Percentiles rank a stretch among this genome's conserved stretches.
These are phyloP conservation scores for Takashimella tepidaria DNA, from an alignment of 1,284 basidiomycete genomes.

Conservation along the genomic window DNA sequence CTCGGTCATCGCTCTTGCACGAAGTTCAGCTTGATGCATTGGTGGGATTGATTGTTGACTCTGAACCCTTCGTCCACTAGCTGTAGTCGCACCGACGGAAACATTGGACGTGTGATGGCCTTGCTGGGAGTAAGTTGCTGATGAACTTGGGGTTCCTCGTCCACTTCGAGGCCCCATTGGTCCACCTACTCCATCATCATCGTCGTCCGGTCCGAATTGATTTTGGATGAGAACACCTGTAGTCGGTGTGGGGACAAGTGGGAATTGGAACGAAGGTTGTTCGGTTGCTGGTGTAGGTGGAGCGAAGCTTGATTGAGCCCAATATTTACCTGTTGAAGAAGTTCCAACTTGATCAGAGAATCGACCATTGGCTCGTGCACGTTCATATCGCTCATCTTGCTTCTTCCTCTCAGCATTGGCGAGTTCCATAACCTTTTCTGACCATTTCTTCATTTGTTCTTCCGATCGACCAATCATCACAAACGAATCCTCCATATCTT, in stretches of 20 bases:
- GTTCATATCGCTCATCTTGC: slow-evolving; percentile 53
- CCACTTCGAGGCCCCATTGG: slow-evolving; percentile 23
- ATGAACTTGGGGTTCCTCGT: slow-evolving; percentile 51
- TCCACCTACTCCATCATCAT: slow-evolving; percentile 15
- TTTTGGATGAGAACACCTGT: slow-evolving; percentile 1
- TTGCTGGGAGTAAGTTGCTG: slow-evolving; percentile 48
- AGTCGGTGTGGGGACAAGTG: slow-evolving; percentile 16
- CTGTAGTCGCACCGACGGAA: slow-evolving; percentile 38
- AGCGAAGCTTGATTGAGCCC: slow-evolving; percentile 30
- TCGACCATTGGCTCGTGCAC: slow-evolving; percentile 18
- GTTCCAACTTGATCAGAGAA: slow-evolving; percentile 22
- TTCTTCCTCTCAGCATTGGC: slow-evolving; percentile 55
- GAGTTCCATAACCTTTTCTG: slow-evolving; percentile 77
- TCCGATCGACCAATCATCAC: slow-evolving; percentile 87
- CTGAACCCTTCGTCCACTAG: slow-evolving; percentile 53
- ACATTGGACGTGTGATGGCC: slow-evolving; percentile 13
- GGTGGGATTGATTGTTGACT: slow-evolving; percentile 56
- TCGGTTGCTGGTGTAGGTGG: slow-evolving; percentile 39
- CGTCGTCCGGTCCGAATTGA: slow-evolving; percentile 23
- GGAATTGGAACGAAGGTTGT: slow-evolving; percentile 26
- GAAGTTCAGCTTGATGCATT: slow-evolving; percentile 53
- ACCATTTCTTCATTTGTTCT: slow-evolving; percentile 91
- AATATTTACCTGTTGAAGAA: slow-evolving; percentile 17
- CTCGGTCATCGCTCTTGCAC: slow-evolving; percentile 63
- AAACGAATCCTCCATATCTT: slow-evolving; percentile 69